These are phyloP conservation scores for Irpex sp. DNA, from an alignment of 1,284 basidiomycete species.

Conservation along the genomic window DNA sequence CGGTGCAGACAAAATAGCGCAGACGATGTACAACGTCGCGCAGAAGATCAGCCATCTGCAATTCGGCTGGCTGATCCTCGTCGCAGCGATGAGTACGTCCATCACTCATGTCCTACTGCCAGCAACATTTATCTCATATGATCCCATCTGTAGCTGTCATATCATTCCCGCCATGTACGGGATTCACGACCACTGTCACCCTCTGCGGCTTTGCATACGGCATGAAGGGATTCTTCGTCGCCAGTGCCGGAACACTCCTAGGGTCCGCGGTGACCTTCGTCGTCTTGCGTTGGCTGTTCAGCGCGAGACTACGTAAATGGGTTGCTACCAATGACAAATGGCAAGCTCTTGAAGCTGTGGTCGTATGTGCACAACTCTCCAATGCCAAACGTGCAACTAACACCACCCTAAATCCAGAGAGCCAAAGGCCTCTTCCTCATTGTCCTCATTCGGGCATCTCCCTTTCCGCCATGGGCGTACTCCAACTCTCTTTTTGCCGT, in stretches of 20 bases:
- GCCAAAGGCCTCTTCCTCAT: slow-evolving; percentile 75
- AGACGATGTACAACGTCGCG: slow-evolving; percentile 67
- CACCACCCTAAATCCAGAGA: slow-evolving; percentile 35
- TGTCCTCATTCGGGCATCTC: slow-evolving; percentile 75
- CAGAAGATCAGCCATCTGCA: slow-evolving; percentile 55
- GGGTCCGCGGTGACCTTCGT: slow-evolving; percentile 70
- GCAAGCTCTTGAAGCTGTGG: slow-evolving; percentile 72
- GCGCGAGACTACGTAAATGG: slow-evolving; percentile 51
- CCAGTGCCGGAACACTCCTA: slow-evolving; percentile 54
- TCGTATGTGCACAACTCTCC: slow-evolving; percentile 45
- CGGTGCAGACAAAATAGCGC: slow-evolving; percentile 62
- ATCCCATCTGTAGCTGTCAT: slow-evolving; percentile 43
- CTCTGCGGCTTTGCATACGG: slow-evolving; percentile 84
- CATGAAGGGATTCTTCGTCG: slow-evolving; percentile 67
- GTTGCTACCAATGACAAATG: slow-evolving; percentile 63
- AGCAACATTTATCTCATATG: slow-evolving; percentile 5
- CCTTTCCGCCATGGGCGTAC: slow-evolving; percentile 83
- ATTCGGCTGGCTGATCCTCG: slow-evolving; percentile 62
- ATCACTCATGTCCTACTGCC: background rate
- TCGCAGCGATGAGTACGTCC: slow-evolving; percentile 46
- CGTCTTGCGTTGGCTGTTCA: slow-evolving; percentile 58
- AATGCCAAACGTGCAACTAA: background rate
- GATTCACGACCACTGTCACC: slow-evolving; percentile 63
- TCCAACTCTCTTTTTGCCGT: slow-evolving; percentile 77
- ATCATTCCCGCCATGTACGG: slow-evolving; percentile 78